phyloP scores from a whole-genome alignment of 352 stramenopile genomes.

The Bremia lactucae region DNA sequence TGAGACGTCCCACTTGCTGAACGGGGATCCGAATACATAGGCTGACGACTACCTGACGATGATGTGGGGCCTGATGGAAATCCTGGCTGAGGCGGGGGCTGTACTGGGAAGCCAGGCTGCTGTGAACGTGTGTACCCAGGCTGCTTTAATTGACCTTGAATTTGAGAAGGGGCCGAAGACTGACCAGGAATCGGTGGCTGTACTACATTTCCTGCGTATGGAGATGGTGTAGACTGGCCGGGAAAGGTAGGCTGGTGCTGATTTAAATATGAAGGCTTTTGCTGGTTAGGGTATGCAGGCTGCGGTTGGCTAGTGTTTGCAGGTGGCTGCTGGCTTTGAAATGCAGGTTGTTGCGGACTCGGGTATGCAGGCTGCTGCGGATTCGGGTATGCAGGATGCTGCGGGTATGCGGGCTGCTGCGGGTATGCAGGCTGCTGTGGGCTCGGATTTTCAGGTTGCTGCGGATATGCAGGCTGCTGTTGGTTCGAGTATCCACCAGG shows the following conservation, averaged over 20 bases:
- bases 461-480: background rate
- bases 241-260: constrained; percentile 22
- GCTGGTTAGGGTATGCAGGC: background rate
- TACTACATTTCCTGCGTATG: constrained; percentile 12
- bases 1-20: constrained; percentile 21
- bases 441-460: background rate
- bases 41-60: constrained; percentile 19
- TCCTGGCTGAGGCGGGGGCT: constrained; percentile 20
- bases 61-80: constrained; percentile 49
- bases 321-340: background rate
- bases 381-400: too few relatives aligned
- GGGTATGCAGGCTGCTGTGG: too few relatives aligned
- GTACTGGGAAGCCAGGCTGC: constrained; percentile 25
- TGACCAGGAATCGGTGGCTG: constrained; percentile 27
- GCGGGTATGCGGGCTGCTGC: background rate
- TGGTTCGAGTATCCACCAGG: background rate
- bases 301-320: background rate
- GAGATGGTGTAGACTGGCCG: constrained; percentile 24
- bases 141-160: constrained; percentile 11
- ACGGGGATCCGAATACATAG: constrained; percentile 30
- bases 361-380: background rate
- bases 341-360: too few relatives aligned
- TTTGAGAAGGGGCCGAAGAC: constrained; percentile 11
- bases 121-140: constrained; percentile 29
- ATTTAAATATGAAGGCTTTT: constrained; percentile 18